Base-by-base conservation (phyloP, 768 basidiomycete species). In the Suillus hirtellus region DNA sequence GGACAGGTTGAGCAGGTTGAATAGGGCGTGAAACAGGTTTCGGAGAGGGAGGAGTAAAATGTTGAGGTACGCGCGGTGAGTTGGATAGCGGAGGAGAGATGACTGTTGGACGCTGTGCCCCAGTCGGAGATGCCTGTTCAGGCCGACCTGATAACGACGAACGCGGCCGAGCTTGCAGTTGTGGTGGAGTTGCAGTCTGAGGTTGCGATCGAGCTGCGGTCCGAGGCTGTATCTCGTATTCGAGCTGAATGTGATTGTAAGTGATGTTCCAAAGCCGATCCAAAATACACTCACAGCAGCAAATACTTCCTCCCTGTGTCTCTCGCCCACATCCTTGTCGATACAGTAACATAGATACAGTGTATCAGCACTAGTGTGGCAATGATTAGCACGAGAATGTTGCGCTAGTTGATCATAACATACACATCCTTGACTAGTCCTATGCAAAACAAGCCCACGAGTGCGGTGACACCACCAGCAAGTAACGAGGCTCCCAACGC, bases 381-480 rank as follows among this genome's bases (percentile, higher is more conserved):
- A 47, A 59, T 21, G 9, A 31, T 61, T 47, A 60, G 24, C 27
- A 49, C 11, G 10, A 9, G 11, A 63, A 40, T 52, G 42, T 24
- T 3, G 46, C n/a, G 27, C 40, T 31, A 4, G 6, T 37, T 27
- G 38, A 27, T 14, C 17, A 46, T 17, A 10, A 77, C 86, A 76
- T 68, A 88, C 86, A 83, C 83, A 75, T 96, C 94, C 65, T 86
- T 85, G 44, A 95, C 85, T 5, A 95, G 79, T 4, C 92, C 92
- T 8, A 92, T 86, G 66, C 91, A 93, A 68, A 94, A 95, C 72
- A 90, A 71, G 1, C 92, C 89, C 38, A 94, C 92, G 24, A 95
- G 78, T 6, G 89, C 91, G 0, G 92, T 92, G 19, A 93, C 86
- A 11, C 85, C 87, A 3, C 89, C 94, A 27, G 89, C 90, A 4